Evolutionary conservation across 371 early-diverging fungal genomes (phyloP).

Genomic region (Mortierella sp.): DNA sequence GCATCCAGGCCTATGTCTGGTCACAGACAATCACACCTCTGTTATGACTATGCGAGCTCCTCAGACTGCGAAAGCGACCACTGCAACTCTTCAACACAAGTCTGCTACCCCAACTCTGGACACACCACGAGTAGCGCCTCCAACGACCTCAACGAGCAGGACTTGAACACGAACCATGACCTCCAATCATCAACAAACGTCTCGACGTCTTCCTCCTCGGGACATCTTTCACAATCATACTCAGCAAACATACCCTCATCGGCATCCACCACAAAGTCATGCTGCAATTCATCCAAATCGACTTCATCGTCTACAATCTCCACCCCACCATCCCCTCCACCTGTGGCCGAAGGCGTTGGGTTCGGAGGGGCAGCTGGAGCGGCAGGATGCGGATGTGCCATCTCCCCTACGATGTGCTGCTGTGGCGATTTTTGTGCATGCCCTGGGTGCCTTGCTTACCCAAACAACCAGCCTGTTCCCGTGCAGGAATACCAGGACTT

Average conservation of each 20-base stretch:
- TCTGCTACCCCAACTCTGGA: conserved; percentile 21
- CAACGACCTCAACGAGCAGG: conserved; percentile 30
- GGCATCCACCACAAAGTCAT: conserved; percentile 17
- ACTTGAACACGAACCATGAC: neutral
- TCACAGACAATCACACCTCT: conserved; percentile 27
- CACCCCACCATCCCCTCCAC: neutral
- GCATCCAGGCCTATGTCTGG: neutral
- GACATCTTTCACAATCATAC: conserved; percentile 1
- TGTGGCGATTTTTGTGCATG: conserved; percentile 57
- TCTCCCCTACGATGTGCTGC: conserved; percentile 55
- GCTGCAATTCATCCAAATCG: conserved; percentile 18
- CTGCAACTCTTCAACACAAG: conserved; percentile 22
- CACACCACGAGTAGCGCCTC: conserved; percentile 37
- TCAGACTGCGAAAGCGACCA: conserved; percentile 50
- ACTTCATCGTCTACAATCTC: conserved; percentile 10
- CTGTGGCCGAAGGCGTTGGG: conserved; percentile 1
- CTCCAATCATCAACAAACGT: conserved; percentile 4
- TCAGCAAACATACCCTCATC: neutral
- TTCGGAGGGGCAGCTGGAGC: neutral
- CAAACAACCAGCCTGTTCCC: conserved; percentile 36
- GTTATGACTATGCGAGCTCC: conserved; percentile 48
- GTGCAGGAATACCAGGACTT: neutral
- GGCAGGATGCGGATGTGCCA: conserved; percentile 47
- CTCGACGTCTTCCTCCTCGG: conserved; percentile 14
- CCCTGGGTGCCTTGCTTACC: conserved; percentile 57